Evolutionary conservation across 768 basidiomycete genomes (phyloP).

Genomic region (Kwoniella sp.): DNA sequence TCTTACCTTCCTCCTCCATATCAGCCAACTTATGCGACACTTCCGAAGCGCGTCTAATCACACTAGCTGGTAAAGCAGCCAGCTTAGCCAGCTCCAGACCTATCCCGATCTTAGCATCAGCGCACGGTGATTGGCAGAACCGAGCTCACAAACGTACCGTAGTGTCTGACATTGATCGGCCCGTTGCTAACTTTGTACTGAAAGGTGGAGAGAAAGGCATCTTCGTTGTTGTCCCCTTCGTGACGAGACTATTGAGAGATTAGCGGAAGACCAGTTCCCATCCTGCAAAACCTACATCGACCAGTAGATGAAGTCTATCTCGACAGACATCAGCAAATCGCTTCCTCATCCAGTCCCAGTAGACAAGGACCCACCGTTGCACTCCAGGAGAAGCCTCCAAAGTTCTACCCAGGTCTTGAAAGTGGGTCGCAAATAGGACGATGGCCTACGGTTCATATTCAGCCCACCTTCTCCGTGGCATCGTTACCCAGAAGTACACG

Average conservation of each 20-base stretch:
- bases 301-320: conserved; percentile 74
- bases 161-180: conserved; percentile 41
- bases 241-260: conserved; percentile 4
- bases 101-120: conserved; percentile 45
- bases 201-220: conserved; percentile 49
- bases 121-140: neutral
- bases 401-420: conserved; percentile 74
- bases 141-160: conserved; percentile 37
- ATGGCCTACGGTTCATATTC: conserved; percentile 65
- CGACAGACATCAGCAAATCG: neutral
- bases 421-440: conserved; percentile 94
- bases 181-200: conserved; percentile 55
- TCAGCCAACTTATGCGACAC: conserved; percentile 66
- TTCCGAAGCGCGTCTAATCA: conserved; percentile 66
- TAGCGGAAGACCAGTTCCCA: conserved; percentile 1
- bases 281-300: conserved; percentile 62
- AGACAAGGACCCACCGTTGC: conserved; percentile 64
- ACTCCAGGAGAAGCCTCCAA: conserved; percentile 76
- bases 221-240: conserved; percentile 16
- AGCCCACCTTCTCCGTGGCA: too few species aligned
- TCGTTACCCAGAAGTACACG: neutral
- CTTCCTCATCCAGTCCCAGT: neutral
- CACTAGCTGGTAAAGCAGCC: conserved; percentile 76
- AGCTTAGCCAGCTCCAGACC: conserved; percentile 86
- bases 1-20: conserved; percentile 62